Percentiles rank a stretch among this genome's conserved stretches.
Evolutionary conservation across 2,329 filamentous ascomycete species (phyloP).

Genomic region (Talaromyces islandicus): DNA sequence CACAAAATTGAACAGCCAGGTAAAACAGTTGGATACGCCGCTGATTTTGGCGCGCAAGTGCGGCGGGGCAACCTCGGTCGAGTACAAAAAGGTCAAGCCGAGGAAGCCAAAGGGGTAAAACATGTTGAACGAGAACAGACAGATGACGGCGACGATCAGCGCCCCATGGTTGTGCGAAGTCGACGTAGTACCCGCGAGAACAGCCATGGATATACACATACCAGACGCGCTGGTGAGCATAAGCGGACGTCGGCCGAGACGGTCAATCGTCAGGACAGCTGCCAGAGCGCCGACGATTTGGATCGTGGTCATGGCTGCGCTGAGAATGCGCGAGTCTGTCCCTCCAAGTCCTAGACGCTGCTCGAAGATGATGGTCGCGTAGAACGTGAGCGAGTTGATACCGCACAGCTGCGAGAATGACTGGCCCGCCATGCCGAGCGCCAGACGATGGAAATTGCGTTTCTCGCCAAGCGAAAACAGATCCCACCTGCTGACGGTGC

Average conservation of each 20-base stretch:
- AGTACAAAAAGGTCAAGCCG: constrained; percentile 10
- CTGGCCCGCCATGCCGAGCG: constrained; percentile 27
- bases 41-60: constrained; percentile 44
- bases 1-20: constrained; percentile 35
- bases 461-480: constrained; percentile 33
- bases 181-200: constrained; percentile 15
- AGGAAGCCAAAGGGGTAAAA: constrained; percentile 13
- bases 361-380: constrained; percentile 32
- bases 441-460: constrained; percentile 28
- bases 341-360: constrained; percentile 19
- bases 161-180: constrained; percentile 11
- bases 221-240: constrained; percentile 49
- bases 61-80: constrained; percentile 10
- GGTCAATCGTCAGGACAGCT: constrained; percentile 47
- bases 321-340: constrained; percentile 27
- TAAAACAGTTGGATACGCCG: constrained; percentile 46
- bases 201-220: constrained; percentile 52
- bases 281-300: constrained; percentile 50
- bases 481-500: constrained; percentile 28
- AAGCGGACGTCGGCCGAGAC: constrained; percentile 45
- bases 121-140: constrained; percentile 9
- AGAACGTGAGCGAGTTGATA: constrained; percentile 32
- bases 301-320: constrained; percentile 49
- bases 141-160: constrained; percentile 8
- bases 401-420: constrained; percentile 34